Percentiles rank a stretch among this genome's conserved stretches.
Evolutionary conservation across 1,284 basidiomycete genomes (phyloP).

Genomic region (Moniliophthora roreri): DNA sequence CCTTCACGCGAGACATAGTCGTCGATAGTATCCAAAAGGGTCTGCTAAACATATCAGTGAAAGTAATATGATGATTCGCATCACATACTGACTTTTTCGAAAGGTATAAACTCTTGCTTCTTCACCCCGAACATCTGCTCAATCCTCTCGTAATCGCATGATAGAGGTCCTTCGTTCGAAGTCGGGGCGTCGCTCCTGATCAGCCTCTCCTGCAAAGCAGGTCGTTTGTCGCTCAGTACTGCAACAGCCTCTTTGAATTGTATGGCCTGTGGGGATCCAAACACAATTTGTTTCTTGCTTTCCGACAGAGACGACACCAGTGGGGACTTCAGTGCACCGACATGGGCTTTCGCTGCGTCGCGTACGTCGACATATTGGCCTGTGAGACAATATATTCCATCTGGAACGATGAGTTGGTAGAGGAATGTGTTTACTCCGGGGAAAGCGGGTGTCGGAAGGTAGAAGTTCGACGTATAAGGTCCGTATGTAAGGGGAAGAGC

Average conservation of each 20-base stretch:
- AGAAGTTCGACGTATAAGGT: conserved; percentile 1
- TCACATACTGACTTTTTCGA: neutral
- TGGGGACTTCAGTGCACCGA: conserved; percentile 12
- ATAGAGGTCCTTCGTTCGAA: neutral
- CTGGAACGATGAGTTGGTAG: conserved; percentile 5
- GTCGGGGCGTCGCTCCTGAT: neutral
- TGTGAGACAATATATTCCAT: neutral
- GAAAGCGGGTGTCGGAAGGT: conserved; percentile 8
- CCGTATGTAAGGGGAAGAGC: conserved; percentile 5
- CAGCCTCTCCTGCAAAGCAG: conserved; percentile 10
- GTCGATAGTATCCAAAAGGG: conserved; percentile 11
- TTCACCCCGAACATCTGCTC: conserved; percentile 7
- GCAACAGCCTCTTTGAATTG: conserved; percentile 1
- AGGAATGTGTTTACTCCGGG: conserved; percentile 2
- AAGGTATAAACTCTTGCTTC: neutral
- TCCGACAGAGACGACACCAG: neutral
- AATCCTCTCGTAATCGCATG: conserved; percentile 6
- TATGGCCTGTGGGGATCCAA: conserved; percentile 9
- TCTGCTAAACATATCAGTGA: neutral
- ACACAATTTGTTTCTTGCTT: conserved; percentile 6
- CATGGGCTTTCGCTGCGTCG: conserved; percentile 13
- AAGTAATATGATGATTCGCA: neutral
- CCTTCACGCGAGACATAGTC: conserved; percentile 5
- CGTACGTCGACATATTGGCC: conserved; percentile 14
- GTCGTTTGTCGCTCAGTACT: conserved; percentile 8